Base-by-base conservation (phyloP, 2,329 filamentous ascomycete genomes). In the Aspergillus hortae region DNA sequence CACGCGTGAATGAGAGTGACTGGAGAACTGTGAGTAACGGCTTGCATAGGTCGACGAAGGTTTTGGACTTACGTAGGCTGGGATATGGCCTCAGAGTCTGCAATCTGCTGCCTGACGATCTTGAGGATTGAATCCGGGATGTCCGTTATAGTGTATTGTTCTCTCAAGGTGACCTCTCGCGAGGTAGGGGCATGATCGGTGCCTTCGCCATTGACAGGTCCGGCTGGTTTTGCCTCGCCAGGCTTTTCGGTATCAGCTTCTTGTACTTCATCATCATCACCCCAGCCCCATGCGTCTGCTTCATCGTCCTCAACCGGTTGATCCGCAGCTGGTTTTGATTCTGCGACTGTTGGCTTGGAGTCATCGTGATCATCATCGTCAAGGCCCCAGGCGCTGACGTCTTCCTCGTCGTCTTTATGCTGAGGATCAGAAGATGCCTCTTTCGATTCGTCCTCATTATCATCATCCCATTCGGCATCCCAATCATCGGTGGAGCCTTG, bases 61-160 rank as follows among this genome's bases (percentile, higher is more conserved):
- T 30, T 12, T 14, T 19, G 7, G 36, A 67, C 69, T 63, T 67
- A 74, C 68, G 65, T 56, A 52, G 67, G 65, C 25, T 68, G 61
- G 27, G 63, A 61, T 42, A 78, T 64, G 36, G 64, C 57, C 44
- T 73, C 64, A 6, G 72, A 69, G 56, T 79, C 76, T 11, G 60
- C 54, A 33, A 78, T 61, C 48, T 78, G 73, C 41, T 65, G 67
- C 38, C 59, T 60, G 46, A 79, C 67, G 40, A 77, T 67, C 3
- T 62, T 60, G n/a, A 77, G 56, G 11, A 97, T 84, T 4, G 86
- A 83, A 55, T 90, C 86, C 0, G 94, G 92, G 68, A 96, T 87
- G 2, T 88, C 88, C 0, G 92, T 96, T 47, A 96, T 88, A 53
- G 86, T 89, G 69, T 96, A 99, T 1, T 82, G 88, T 72, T 99